A percentile compares a stretch with the other conserved stretches of the same genome.
Evolutionary conservation across 2,329 filamentous ascomycete genomes (phyloP).

Genomic region (Verticillium klebahnii): DNA sequence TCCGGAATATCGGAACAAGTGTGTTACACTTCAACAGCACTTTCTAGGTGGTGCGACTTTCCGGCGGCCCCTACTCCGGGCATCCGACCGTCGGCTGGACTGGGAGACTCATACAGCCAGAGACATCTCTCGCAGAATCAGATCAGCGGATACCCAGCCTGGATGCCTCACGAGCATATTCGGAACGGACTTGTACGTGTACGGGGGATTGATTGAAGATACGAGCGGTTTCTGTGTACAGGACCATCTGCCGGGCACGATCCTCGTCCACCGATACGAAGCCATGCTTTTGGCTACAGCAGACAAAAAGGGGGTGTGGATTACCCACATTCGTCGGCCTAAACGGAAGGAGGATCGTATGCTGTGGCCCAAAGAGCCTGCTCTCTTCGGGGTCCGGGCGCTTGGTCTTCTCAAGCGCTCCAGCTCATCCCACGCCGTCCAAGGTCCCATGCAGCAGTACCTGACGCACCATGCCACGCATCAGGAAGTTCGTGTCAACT

Average conservation of each 20-base stretch:
- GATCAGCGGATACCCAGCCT: conserved; percentile 34
- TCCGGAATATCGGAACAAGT: conserved; percentile 14
- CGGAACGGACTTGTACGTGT: conserved; percentile 31
- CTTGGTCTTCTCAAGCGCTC: conserved; percentile 22
- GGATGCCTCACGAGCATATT: conserved; percentile 31
- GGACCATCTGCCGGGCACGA: conserved; percentile 15
- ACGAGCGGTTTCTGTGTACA: no score
- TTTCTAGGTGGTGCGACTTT: conserved; percentile 31
- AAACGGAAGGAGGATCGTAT: conserved; percentile 29
- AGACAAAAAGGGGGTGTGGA: conserved; percentile 34
- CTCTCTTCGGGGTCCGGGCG: conserved; percentile 24
- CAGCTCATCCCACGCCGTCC: conserved; percentile 9
- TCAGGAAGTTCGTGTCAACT: conserved; percentile 35
- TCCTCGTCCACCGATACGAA: conserved; percentile 29
- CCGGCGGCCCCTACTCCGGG: conserved; percentile 31
- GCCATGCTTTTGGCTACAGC: conserved; percentile 29
- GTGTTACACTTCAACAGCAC: conserved; percentile 23
- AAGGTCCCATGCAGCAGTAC: conserved; percentile 20
- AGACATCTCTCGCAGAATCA: conserved; percentile 34
- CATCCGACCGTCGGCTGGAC: conserved; percentile 31
- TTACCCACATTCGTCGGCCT: conserved; percentile 31
- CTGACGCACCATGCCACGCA: conserved; percentile 22
- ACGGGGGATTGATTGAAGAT: conserved; percentile 32
- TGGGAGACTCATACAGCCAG: conserved; percentile 23
- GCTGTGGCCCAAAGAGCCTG: conserved; percentile 36